Percentiles rank a stretch among this genome's conserved stretches.
phyloP scores from a whole-genome alignment of 2,329 filamentous ascomycete genomes.

The Dendrostoma leiphaemia region DNA sequence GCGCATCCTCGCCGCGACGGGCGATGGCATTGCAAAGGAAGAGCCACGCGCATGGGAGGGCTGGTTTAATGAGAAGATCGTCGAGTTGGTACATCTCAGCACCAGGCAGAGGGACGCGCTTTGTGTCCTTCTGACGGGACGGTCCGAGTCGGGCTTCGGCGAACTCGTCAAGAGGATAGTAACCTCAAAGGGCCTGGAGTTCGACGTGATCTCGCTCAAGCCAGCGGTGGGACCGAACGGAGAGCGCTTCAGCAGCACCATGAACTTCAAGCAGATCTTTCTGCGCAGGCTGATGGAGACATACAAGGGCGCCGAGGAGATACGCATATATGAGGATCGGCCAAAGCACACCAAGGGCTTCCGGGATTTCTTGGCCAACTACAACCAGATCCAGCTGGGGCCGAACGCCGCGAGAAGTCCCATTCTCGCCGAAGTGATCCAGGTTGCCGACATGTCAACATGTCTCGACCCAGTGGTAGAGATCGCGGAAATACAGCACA shows the following conservation, averaged over 20 bases:
- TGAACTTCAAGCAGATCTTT: conserved; percentile 89
- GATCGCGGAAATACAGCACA: conserved; percentile 79
- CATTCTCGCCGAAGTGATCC: conserved; percentile 77
- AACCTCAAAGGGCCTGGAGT: conserved; percentile 72
- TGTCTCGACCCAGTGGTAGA: conserved; percentile 76
- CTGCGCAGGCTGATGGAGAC: conserved; percentile 80
- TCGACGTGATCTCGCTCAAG: conserved; percentile 87
- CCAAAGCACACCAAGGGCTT: conserved; percentile 74
- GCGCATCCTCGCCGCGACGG: conserved; percentile 80
- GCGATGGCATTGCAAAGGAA: conserved; percentile 77
- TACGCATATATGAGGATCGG: conserved; percentile 71
- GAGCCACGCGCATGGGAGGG: conserved; percentile 83
- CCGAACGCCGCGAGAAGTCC: conserved; percentile 54
- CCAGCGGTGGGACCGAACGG: conserved; percentile 77
- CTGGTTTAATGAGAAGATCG: conserved; percentile 95
- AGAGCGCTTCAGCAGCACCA: conserved; percentile 77
- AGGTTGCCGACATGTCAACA: conserved; percentile 74
- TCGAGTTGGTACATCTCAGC: conserved; percentile 75
- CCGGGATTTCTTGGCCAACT: conserved; percentile 75
- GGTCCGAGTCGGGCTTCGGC: conserved; percentile 73
- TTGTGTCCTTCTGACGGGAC: conserved; percentile 83
- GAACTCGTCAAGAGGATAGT: conserved; percentile 81
- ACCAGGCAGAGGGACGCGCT: conserved; percentile 82
- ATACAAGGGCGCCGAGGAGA: conserved; percentile 78
- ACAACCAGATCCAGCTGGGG: conserved; percentile 61